Evolutionary conservation across 2,329 filamentous ascomycete species (phyloP).

Genomic region (Exophiala calicioides): DNA sequence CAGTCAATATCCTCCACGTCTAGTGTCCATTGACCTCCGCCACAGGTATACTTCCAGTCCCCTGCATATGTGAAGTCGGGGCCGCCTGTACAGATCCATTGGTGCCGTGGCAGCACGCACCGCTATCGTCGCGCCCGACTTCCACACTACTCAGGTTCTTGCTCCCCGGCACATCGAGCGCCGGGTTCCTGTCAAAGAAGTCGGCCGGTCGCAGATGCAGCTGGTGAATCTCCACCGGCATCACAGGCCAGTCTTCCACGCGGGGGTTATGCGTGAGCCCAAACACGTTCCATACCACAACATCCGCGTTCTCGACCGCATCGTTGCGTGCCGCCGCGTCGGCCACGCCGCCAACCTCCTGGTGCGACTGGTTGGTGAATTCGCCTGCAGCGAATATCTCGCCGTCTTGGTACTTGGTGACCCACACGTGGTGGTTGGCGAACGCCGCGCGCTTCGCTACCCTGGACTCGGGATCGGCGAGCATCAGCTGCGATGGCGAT

Average conservation of each 20-base stretch:
- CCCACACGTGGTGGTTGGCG: slow-evolving; percentile 53
- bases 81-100: slow-evolving; percentile 16
- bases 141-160: slow-evolving; percentile 36
- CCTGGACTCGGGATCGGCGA: slow-evolving; percentile 48
- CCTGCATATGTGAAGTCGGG: slow-evolving; percentile 21
- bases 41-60: slow-evolving; percentile 15
- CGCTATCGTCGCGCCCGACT: slow-evolving; percentile 22
- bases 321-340: slow-evolving; percentile 48
- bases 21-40: slow-evolving; percentile 18
- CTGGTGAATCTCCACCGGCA: slow-evolving; percentile 51
- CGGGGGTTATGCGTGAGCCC: slow-evolving; percentile 54
- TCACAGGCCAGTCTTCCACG: slow-evolving; percentile 53
- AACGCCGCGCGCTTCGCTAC: slow-evolving; percentile 50
- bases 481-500: slow-evolving; percentile 49
- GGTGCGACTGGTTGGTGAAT: slow-evolving; percentile 50
- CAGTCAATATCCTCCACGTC: slow-evolving; percentile 4
- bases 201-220: slow-evolving; percentile 52
- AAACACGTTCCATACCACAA: slow-evolving; percentile 54
- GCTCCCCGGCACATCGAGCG: slow-evolving; percentile 52
- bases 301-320: slow-evolving; percentile 45
- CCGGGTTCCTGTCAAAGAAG: slow-evolving; percentile 56
- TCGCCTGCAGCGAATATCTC: slow-evolving; percentile 52
- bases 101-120: slow-evolving; percentile 16
- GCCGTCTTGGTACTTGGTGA: slow-evolving; percentile 51
- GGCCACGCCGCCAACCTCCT: slow-evolving; percentile 46